phyloP scores from a whole-genome alignment of 2,329 filamentous ascomycete genomes.

The Aureobasidium subglaciale region DNA sequence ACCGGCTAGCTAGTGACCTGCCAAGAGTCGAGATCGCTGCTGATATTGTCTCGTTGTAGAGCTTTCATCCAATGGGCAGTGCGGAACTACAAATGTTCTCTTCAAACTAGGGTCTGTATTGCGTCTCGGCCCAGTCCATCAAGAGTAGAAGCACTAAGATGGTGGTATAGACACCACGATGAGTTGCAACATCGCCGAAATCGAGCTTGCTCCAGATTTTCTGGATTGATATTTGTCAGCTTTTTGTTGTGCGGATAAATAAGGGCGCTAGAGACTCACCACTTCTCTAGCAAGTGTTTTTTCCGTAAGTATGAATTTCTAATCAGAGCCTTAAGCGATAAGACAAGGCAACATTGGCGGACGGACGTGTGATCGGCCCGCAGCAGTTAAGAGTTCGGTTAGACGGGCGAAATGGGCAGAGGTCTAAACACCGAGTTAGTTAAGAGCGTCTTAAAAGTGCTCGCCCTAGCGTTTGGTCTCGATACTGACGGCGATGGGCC shows the following conservation, averaged over 20 bases:
- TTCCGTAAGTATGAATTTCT: slow-evolving; percentile 10
- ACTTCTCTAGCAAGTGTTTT: slow-evolving; percentile 12
- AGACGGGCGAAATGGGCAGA: slow-evolving; percentile 14
- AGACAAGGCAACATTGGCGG: slow-evolving; percentile 12
- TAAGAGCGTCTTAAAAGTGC: slow-evolving; percentile 6
- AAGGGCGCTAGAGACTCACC: slow-evolving; percentile 4
- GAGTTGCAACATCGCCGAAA: slow-evolving; percentile 11
- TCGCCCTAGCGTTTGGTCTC: slow-evolving; percentile 15
- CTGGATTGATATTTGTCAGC: background rate
- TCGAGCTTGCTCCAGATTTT: slow-evolving; percentile 13
- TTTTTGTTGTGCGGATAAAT: background rate
- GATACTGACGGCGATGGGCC: slow-evolving; percentile 13
- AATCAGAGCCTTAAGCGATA: slow-evolving; percentile 12
- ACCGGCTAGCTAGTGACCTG: slow-evolving; percentile 4
- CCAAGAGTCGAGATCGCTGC: background rate
- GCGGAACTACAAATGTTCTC: slow-evolving; percentile 9
- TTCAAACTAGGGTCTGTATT: slow-evolving; percentile 14
- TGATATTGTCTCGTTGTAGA: background rate
- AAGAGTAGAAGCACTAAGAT: slow-evolving; percentile 12
- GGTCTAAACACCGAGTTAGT: slow-evolving; percentile 11
- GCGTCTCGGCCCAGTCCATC: slow-evolving; percentile 15
- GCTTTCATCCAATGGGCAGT: background rate
- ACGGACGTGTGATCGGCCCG: background rate
- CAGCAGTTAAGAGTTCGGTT: background rate
- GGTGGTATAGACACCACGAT: slow-evolving; percentile 7